Evolutionary conservation across 2,329 filamentous ascomycete species (phyloP), one percentile per base, ranked within the genome.

Genomic region (Bipolaris zeicola): DNA sequence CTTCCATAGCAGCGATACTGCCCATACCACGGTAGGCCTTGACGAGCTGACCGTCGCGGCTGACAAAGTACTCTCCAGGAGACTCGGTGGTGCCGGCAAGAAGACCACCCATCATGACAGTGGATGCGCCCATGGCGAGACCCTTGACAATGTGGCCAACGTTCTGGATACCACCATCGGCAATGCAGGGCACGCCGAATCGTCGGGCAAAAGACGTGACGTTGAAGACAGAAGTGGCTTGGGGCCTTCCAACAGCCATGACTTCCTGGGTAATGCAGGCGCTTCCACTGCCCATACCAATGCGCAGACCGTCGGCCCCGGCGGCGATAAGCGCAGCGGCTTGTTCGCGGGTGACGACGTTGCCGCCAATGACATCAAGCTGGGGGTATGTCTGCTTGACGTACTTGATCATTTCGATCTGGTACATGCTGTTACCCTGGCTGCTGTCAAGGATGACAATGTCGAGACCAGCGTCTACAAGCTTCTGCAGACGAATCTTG

Each of bases 11-110:
- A 72, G 97, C 95, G 75, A 99, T 99, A 79, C 89, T 93, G 66
- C 95, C 95, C 95, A 99, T 99, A 58, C 95, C 95, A 79, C 95
- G 91, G 85, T 99, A 99, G 38, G 95, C 93, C 85, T 99, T 99
- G 79, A 99, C 94, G 52, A 99, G 88, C 85, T 98, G 96, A 64
- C 95, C 95, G 80, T 98, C 94, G 59, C 91, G 89, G 73, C 91
- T 96, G 68, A 99, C 92, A 74, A 96, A 98, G 66, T 96, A 98
- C 65, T 94, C 93, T 64, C 95, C 96, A 34, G 95, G 95, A 36
- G 94, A 98, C 81, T 99, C 95, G 39, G 94, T 97, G 62, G 95
- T 98, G 76, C 96, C 95, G 48, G 95, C 95, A 64, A 99, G 86
- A 50, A 99, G 88, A 81, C 95, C 96, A 71, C 95, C 95, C 95